Conservation (phyloP, 2,329 filamentous ascomycete genomes). For the Massarina eburnea region DNA sequence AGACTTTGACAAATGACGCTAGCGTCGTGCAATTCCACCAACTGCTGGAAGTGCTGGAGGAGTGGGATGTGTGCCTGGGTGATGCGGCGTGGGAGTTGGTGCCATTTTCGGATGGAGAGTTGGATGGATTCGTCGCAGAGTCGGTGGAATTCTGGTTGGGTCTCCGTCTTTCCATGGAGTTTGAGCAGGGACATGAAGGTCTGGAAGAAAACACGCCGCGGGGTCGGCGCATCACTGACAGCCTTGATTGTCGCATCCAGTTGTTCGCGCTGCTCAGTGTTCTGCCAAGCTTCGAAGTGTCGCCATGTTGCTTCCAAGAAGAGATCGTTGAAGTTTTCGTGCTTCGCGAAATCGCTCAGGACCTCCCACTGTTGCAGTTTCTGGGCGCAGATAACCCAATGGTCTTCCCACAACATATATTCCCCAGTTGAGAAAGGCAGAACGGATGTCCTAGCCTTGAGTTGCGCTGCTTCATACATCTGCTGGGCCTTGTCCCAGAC, state of each 20-base stretch:
- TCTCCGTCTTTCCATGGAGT: slow-evolving; percentile 86
- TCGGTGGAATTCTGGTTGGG: slow-evolving; percentile 76
- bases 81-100: slow-evolving; percentile 90
- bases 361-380: slow-evolving; percentile 99
- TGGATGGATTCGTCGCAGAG: slow-evolving; percentile 97
- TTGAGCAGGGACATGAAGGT: slow-evolving; percentile 97
- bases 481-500: slow-evolving; percentile 99
- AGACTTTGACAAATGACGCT: slow-evolving; percentile 95
- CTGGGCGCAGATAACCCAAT: slow-evolving; percentile 96
- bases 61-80: slow-evolving; percentile 95
- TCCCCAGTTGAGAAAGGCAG: slow-evolving; percentile 94
- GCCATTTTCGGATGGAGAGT: slow-evolving; percentile 96
- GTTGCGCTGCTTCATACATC: slow-evolving; percentile 93
- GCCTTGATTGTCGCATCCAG: slow-evolving; percentile 94
- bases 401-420: slow-evolving; percentile 99
- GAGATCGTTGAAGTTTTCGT: slow-evolving; percentile 97
- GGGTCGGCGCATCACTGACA: slow-evolving; percentile 95
- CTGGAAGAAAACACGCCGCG: slow-evolving; percentile 93
- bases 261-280: slow-evolving; percentile 80
- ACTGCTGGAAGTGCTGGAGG: slow-evolving; percentile 94
- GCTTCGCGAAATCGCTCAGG: slow-evolving; percentile 94
- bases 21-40: slow-evolving; percentile 96
- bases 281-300: slow-evolving; percentile 92
- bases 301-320: slow-evolving; percentile 95
- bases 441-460: slow-evolving; percentile 95